Evolutionary conservation across 2,329 filamentous ascomycete species (phyloP).

Genomic region (Pseudocercospora fuligena): DNA sequence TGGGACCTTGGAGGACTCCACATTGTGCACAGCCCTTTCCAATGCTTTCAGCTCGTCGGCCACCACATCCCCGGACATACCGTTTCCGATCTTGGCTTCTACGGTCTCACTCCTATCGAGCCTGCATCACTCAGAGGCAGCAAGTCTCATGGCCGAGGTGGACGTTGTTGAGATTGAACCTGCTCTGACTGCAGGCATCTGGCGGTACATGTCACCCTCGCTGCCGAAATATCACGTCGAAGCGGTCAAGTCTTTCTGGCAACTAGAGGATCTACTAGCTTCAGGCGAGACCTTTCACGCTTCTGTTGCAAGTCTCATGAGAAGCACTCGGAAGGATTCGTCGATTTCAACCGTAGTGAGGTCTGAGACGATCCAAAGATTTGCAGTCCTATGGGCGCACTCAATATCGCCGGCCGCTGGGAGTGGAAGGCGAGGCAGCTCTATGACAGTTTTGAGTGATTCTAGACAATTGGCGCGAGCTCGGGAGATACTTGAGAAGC

Average conservation of each 20-base stretch:
- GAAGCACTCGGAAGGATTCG: not conserved
- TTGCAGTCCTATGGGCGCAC: conserved; percentile 82
- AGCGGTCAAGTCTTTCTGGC: conserved; percentile 83
- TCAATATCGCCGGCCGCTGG: conserved; percentile 49
- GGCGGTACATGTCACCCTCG: conserved; percentile 79
- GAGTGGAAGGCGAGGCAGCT: conserved; percentile 36
- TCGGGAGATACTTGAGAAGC: conserved; percentile 72
- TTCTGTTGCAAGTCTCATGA: conserved; percentile 25
- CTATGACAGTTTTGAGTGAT: conserved; percentile 34
- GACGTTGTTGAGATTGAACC: conserved; percentile 68
- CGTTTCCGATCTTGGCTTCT: conserved; percentile 31
- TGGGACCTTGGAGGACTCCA: not conserved
- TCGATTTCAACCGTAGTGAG: conserved; percentile 8
- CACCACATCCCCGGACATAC: conserved; percentile 2
- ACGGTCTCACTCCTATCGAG: conserved; percentile 29
- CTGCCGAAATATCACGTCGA: conserved; percentile 95
- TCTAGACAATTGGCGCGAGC: conserved; percentile 25
- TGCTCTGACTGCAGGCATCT: conserved; percentile 72
- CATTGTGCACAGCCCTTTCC: conserved; percentile 6
- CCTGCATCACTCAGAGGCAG: conserved; percentile 13
- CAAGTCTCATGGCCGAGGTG: conserved; percentile 27
- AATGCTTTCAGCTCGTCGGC: not conserved
- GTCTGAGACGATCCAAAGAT: conserved; percentile 69
- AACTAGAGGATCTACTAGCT: conserved; percentile 64
- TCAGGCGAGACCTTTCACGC: conserved; percentile 28